A percentile compares a stretch with the other conserved stretches of the same genome.
phyloP scores from a whole-genome alignment of 495 filamentous ascomycete genomes.

The Trichoderma asperelloides region DNA sequence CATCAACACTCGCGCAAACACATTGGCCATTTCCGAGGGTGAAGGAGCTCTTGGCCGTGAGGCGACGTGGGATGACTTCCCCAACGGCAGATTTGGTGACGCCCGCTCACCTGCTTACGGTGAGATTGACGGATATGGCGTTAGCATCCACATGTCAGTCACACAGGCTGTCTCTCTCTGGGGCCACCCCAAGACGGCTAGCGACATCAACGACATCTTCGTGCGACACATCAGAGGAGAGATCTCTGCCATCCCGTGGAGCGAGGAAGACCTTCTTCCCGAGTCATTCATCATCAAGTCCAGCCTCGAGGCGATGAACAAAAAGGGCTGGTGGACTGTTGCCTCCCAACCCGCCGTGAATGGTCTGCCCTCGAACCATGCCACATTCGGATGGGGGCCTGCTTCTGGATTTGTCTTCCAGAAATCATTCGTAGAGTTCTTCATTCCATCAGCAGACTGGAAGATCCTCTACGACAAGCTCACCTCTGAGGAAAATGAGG shows the following conservation, averaged over 20 bases:
- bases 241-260: constrained; percentile 79
- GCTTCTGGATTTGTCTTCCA: constrained; percentile 92
- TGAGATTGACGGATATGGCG: constrained; percentile 92
- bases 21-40: constrained; percentile 86
- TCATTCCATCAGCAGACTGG: constrained; percentile 67
- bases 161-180: constrained; percentile 72
- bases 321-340: constrained; percentile 89
- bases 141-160: constrained; percentile 72
- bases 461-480: constrained; percentile 52
- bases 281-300: constrained; percentile 74
- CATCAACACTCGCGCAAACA: constrained; percentile 62
- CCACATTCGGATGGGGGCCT: constrained; percentile 91
- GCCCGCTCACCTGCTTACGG: constrained; percentile 85
- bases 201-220: constrained; percentile 73
- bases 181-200: constrained; percentile 59
- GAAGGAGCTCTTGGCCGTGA: constrained; percentile 85
- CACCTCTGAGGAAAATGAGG: constrained; percentile 39
- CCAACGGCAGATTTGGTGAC: constrained; percentile 95
- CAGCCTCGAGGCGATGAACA: constrained; percentile 64
- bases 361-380: constrained; percentile 62
- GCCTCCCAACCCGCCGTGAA: constrained; percentile 96
- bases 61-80: constrained; percentile 98
- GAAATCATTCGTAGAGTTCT: constrained; percentile 96
- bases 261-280: constrained; percentile 75
- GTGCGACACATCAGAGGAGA: constrained; percentile 67